Evolutionary conservation across 169 alveolate species (phyloP), one percentile per base, ranked within the genome.

Genomic region (Eimeria necatrix): DNA sequence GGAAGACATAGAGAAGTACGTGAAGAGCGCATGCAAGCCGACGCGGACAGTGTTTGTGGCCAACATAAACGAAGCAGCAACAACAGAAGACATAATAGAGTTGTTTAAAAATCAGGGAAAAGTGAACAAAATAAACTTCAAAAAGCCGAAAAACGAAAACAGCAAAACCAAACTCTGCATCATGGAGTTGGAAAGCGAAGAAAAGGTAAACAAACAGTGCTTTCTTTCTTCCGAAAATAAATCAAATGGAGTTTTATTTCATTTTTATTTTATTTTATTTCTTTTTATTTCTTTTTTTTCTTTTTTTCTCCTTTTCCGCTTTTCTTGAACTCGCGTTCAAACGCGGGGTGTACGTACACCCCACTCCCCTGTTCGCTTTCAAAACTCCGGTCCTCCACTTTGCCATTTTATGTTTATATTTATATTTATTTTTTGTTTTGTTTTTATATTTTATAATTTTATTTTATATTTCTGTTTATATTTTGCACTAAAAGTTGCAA

Each of bases 11-110:
- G 96, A 73, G 76, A 96, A 95, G 80, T 96, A 95, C 89, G 94
- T 94, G 41, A 96, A 95, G 78, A 96, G 97, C 4, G 97, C 97
- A 9, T 96, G 97, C 91, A 94, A 60, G 24, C 97, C 97, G 16
- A 96, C 97, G 7, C 88, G 92, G 73, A 95, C 97, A 24, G 56
- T 95, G 22, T 96, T 96, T 64, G 94, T 96, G 83, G 96, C 97
- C n/a, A 95, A 95, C 80, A 81, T 96, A 8, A 87, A 93, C 51
- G 97, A 94, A 51, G 95, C 68, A 20, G 97, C 96, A 2, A 84
- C 94, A 12, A 96, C 96, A 46, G 97, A 96, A 49, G 96, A 95
- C 56, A 74, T 96, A 70, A 53, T 61, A 46, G 85, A 71, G 32
- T 71, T 96, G 22, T 87, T 96, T 91, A 95, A 48, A 32, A 87